These are phyloP conservation scores for Lasiosphaeria miniovina DNA, from an alignment of 495 filamentous ascomycete species.

Conservation along the genomic window DNA sequence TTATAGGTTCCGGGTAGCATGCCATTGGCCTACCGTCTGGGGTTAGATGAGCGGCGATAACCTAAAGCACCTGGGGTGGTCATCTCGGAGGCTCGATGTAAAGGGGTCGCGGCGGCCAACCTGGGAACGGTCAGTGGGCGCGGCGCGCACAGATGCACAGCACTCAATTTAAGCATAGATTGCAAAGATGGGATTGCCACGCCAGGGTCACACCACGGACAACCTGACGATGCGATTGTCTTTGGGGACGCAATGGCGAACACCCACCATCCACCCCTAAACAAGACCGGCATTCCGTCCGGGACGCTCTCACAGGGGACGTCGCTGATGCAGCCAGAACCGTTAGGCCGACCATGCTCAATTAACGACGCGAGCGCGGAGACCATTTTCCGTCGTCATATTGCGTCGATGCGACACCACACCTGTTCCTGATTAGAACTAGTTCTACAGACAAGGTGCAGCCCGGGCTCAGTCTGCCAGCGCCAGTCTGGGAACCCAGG, in stretches of 20 bases:
- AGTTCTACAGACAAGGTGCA: too few species aligned
- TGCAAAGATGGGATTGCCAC: not conserved
- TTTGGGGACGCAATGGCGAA: too few species aligned
- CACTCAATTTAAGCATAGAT: slow-evolving; percentile 10
- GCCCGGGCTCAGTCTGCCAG: too few species aligned
- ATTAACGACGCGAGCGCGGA: slow-evolving; percentile 11
- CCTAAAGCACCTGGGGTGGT: not conserved
- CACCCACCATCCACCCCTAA: slow-evolving; percentile 3
- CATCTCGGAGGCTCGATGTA: too few species aligned
- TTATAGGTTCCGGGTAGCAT: slow-evolving; percentile 7
- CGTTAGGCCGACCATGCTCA: not conserved
- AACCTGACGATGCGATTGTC: not conserved
- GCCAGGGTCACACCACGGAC: not conserved
- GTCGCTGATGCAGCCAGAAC: slow-evolving; percentile 3
- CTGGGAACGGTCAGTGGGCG: not conserved
- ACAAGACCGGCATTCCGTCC: not conserved
- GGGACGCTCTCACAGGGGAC: not conserved
- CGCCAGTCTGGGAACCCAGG: slow-evolving; percentile 1
- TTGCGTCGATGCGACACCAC: slow-evolving; percentile 20
- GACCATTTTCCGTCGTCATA: slow-evolving; percentile 18
- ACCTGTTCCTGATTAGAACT: slow-evolving; percentile 5
- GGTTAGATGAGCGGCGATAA: not conserved
- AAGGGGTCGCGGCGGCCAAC: not conserved
- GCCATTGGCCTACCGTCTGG: slow-evolving; percentile 10
- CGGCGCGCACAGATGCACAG: not conserved